A percentile compares a stretch with the other conserved stretches of the same genome.
These are phyloP conservation scores for Lodderomyces pseudojiufengensis DNA, from an alignment of 1,139 yeast species.

Conservation along the genomic window DNA sequence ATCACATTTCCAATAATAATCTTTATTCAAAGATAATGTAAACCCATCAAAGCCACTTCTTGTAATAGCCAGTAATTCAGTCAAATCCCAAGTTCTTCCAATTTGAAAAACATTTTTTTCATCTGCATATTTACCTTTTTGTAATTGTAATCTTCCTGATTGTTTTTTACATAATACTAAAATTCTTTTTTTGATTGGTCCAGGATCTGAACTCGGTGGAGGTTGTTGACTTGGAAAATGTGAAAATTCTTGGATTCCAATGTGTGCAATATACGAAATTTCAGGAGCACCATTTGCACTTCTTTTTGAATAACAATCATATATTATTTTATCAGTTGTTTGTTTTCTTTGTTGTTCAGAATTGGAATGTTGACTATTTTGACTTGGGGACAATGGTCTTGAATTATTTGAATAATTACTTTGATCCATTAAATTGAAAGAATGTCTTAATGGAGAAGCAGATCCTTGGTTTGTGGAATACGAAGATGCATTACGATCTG, in stretches of 20 bases:
- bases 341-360: slow-evolving; percentile 15
- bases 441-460: slow-evolving; percentile 3
- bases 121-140: slow-evolving; percentile 80
- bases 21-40: slow-evolving; percentile 63
- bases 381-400: slow-evolving; percentile 9
- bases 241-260: slow-evolving; percentile 37
- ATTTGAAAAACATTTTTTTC: slow-evolving; percentile 73
- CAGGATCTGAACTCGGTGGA: slow-evolving; percentile 30
- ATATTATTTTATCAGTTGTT: slow-evolving; percentile 31
- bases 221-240: slow-evolving; percentile 40
- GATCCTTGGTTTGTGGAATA: background rate
- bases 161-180: slow-evolving; percentile 40
- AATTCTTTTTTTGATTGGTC: slow-evolving; percentile 37
- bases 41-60: slow-evolving; percentile 56
- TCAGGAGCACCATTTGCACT: slow-evolving; percentile 32
- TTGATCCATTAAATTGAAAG: slow-evolving; percentile 1
- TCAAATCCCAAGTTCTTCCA: slow-evolving; percentile 91
- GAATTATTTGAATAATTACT: background rate
- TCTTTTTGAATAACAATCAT: slow-evolving; percentile 43
- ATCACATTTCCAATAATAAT: slow-evolving; percentile 81
- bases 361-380: slow-evolving; percentile 5
- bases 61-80: slow-evolving; percentile 59
- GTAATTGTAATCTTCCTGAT: slow-evolving; percentile 66
- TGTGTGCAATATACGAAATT: slow-evolving; percentile 36
- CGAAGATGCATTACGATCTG: background rate